Percentiles rank a stretch among this genome's conserved stretches.
Conservation (phyloP, 1,284 basidiomycete genomes). For the Pseudozyma pruni region DNA sequence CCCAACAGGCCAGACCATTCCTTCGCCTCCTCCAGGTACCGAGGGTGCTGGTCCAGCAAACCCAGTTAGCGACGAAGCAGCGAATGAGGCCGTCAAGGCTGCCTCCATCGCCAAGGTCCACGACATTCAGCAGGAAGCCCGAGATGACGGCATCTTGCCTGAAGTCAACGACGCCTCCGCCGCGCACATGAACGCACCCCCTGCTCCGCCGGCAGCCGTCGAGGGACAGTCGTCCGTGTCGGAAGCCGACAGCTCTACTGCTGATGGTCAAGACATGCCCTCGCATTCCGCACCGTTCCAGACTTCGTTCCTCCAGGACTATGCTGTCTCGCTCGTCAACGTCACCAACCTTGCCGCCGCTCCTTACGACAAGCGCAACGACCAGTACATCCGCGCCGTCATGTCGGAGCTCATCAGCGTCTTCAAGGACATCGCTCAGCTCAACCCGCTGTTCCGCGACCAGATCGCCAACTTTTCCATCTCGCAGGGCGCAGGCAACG, state of each 20-base stretch:
- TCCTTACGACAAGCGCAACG: slow-evolving; percentile 83
- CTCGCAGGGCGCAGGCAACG: slow-evolving; percentile 92
- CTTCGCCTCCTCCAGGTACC: slow-evolving; percentile 45
- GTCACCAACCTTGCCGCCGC: slow-evolving; percentile 83
- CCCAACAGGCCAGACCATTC: slow-evolving; percentile 49
- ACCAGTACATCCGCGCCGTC: slow-evolving; percentile 84
- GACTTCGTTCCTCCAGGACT: slow-evolving; percentile 89
- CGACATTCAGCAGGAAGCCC: slow-evolving; percentile 53
- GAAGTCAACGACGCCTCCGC: slow-evolving; percentile 48
- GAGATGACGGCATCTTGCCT: slow-evolving; percentile 40
- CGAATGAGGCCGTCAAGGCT: slow-evolving; percentile 44
- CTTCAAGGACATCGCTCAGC: slow-evolving; percentile 97
- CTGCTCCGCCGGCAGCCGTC: slow-evolving; percentile 22
- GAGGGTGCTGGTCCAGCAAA: slow-evolving; percentile 50
- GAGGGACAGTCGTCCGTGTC: slow-evolving; percentile 2
- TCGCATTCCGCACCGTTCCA: slow-evolving; percentile 73
- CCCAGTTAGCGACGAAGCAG: slow-evolving; percentile 50
- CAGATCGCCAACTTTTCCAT: slow-evolving; percentile 97
- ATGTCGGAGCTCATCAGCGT: slow-evolving; percentile 96
- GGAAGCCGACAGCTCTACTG: slow-evolving; percentile 6
- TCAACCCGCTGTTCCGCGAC: slow-evolving; percentile 97
- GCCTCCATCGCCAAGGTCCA: slow-evolving; percentile 45
- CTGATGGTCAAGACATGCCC: slow-evolving; percentile 44
- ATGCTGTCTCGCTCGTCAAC: slow-evolving; percentile 88
- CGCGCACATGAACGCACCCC: slow-evolving; percentile 26